Conservation (phyloP, 1,284 basidiomycete genomes). For the Laetiporus sulphureus region DNA sequence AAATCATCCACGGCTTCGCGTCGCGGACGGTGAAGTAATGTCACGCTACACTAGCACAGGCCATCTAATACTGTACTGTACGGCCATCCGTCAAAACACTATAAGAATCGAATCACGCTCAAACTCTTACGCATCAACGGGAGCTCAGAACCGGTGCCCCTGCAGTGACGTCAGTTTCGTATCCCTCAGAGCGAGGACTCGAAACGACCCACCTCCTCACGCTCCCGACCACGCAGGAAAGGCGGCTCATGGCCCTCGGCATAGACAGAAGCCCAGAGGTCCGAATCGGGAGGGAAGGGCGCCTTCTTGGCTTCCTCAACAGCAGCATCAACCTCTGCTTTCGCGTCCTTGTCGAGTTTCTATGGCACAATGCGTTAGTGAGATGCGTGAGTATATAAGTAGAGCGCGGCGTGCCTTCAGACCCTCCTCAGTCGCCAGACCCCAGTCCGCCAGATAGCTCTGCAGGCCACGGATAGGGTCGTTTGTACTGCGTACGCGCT, state of each 20-base stretch:
- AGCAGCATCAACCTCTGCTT: conserved; percentile 85
- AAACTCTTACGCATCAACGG: conserved; percentile 6
- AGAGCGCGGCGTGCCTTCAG: conserved; percentile 73
- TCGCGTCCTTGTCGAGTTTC: conserved; percentile 91
- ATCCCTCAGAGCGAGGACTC: neutral
- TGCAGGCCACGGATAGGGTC: conserved; percentile 98
- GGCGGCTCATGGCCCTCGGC: conserved; percentile 87
- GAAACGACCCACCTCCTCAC: conserved; percentile 67
- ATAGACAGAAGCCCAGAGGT: conserved; percentile 92
- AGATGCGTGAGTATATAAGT: neutral
- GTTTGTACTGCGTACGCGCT: conserved; percentile 91
- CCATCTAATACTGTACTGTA: conserved; percentile 18
- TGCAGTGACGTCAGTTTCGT: conserved; percentile 5
- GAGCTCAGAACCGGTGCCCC: conserved; percentile 22
- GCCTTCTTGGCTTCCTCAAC: conserved; percentile 92
- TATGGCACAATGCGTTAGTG: conserved; percentile 23
- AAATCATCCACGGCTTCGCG: too few relatives aligned
- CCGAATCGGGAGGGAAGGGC: conserved; percentile 69
- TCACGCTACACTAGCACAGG: conserved; percentile 6
- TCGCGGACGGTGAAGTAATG: neutral
- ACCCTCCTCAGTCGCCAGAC: conserved; percentile 82
- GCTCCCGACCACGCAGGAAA: conserved; percentile 88
- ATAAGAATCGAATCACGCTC: conserved; percentile 4
- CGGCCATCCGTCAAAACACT: conserved; percentile 15
- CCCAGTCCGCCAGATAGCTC: conserved; percentile 92